Evolutionary conservation across 1,284 basidiomycete genomes (phyloP), one percentile per base, ranked within the genome.

Genomic region (Melampsora larici-populina): DNA sequence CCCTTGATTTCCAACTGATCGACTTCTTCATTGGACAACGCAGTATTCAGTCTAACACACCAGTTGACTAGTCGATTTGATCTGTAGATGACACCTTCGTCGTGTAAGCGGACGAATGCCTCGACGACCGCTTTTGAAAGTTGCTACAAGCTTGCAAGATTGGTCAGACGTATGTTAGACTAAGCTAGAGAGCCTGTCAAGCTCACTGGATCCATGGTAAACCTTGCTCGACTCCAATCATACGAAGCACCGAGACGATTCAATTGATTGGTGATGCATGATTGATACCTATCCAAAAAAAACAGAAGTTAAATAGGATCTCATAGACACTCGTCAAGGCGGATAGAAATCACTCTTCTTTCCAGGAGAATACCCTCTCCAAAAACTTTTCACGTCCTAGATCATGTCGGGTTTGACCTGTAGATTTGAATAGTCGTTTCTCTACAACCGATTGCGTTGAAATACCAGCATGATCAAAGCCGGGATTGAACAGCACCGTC

Each of bases 401-500:
- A 84, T 99, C 93, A 84, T 98, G 94, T 77, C 96, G 87, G 1
- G 92, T 92, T 85, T 91, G 87, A 18, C 93, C 92, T 71, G 91
- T 88, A 0, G 88, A 85, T 86, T 97, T 98, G 85, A 89, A 91
- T 75, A 99, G 82, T 48, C 95, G 88, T 85, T 94, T 94, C 84
- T 99, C 97, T 2, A 99, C 97, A 36, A 99, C 96, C 68, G 93
- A 94, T 85, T 99, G 97, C 0, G 97, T 99, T 0, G 96, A 96
- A 80, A 99, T 99, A 81, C 96, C 95, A 5, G 97, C 97, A 83
- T 99, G 97, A 85, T 99, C 97, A 82, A 95, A 99, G 9, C 97
- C 97, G 0, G 97, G 97, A 3, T 91, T 89, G 82, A 92, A 99
- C 1, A 98, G 87, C 0, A 91, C 91, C 5, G 93, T 93, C 85